Evolutionary conservation across 306 rosid species (phyloP), one percentile per base, ranked within the genome.

Genomic region (Begonia peltatifolia): DNA sequence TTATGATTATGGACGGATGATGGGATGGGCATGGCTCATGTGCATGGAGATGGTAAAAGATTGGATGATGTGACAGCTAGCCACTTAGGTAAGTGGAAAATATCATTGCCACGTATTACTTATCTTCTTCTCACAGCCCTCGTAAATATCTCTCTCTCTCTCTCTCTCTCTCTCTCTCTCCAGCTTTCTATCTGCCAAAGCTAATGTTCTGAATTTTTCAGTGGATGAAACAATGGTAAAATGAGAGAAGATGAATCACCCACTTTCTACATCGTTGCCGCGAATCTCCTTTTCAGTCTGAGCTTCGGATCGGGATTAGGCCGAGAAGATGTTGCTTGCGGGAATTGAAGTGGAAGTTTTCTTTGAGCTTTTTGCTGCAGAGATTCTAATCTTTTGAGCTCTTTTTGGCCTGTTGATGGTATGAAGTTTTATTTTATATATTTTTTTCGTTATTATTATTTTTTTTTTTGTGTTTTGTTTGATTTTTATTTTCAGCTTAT

Each of bases 81-180:
- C 54, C 62, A 63, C 2, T 44, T 36, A 58, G 77, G 65, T 54
- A 74, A 71, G 84, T 54, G 86, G 79, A 83, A 86, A 87, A 80
- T 87, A 87, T 87, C 89, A 71, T 63, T 44, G 88, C 82, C 95
- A 86, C 95, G 95, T 79, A 75, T 36, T 58, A 73, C 41, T 63
- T 3, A 67, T 52, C 67, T 62, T 53, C 35, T 15, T 56, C 81
- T 58, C 30, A 42, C 51, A 57, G 70, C 50, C 69, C 79, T 73
- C 58, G 52, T 71, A 80, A 80, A 83, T 93, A 87, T 87, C 88
- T 61, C 43, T 48, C 58, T 56, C 13, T 51, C 17, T 42, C 68
- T 57, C 51, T 72, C 54, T 46, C 46, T 43, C 47, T 57, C 43
- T 42, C 62, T 56, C 13, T 46, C 17, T 36, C 63, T 61, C 51